Evolutionary conservation across 768 basidiomycete species (phyloP).

Genomic region (Lentinula edodes): DNA sequence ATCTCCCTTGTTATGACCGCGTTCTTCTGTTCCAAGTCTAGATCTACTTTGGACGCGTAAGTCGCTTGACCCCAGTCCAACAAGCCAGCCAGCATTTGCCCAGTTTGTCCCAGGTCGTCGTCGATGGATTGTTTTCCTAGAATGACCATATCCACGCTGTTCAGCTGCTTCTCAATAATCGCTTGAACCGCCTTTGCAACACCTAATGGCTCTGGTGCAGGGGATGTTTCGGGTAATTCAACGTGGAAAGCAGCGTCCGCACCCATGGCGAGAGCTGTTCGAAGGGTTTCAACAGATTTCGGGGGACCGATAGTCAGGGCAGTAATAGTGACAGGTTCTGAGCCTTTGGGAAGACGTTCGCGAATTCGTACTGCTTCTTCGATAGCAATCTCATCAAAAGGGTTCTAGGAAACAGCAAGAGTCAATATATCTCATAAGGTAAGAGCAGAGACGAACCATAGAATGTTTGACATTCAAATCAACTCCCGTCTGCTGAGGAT

Average conservation of each 20-base stretch:
- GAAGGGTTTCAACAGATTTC: constrained; percentile 84
- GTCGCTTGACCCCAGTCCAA: constrained; percentile 92
- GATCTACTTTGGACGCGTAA: constrained; percentile 83
- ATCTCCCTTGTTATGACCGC: constrained; percentile 83
- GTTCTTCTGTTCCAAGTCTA: constrained; percentile 57
- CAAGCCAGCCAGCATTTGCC: constrained; percentile 94
- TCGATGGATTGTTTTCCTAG: constrained; percentile 99
- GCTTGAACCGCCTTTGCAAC: constrained; percentile 83
- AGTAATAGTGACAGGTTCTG: constrained; percentile 52
- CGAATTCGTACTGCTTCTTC: constrained; percentile 97
- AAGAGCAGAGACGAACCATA: constrained; percentile 58
- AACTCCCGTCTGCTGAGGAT: constrained; percentile 89
- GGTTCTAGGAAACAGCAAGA: constrained; percentile 56
- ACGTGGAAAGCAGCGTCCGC: constrained; percentile 92
- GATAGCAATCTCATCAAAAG: constrained; percentile 95
- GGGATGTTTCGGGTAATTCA: constrained; percentile 69
- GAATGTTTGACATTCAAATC: constrained; percentile 98
- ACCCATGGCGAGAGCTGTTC: constrained; percentile 97
- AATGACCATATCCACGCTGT: constrained; percentile 79
- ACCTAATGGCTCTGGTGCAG: constrained; percentile 82
- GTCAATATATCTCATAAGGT: background rate
- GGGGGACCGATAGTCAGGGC: constrained; percentile 93
- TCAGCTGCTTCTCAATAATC: constrained; percentile 58
- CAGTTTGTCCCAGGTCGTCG: constrained; percentile 92
- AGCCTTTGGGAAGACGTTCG: constrained; percentile 68